Evolutionary conservation across 345 rosid species (phyloP), one percentile per base, ranked within the genome.

Genomic region (Isatis tinctoria): DNA sequence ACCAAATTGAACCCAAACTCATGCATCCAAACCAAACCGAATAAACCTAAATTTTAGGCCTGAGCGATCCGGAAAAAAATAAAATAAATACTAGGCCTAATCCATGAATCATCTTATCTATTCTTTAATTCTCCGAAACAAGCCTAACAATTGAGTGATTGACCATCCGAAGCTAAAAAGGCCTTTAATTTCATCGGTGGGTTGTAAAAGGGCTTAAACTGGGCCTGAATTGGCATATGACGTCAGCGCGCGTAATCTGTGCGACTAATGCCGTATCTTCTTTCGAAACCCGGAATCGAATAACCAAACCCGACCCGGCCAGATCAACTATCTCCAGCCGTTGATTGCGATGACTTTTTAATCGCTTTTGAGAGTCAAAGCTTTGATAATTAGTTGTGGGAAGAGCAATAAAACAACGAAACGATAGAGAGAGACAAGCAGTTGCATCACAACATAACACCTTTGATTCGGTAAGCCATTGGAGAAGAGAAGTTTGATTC

Each of bases 391-490:
- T 24, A 45, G 63, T 22, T 32, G 51, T 13, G 28, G 10, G 35
- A n/a, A 14, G 20, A 62, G 40, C 4, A 40, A n/a, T n/a, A n/a
- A n/a, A 26, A 12, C 10, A 35, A 62, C 37, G 40, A 56, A 51
- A 54, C 36, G 65, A 62, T 45, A 73, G 67, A 53, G 74, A n/a
- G n/a, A 63, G 52, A 68, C 18, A 76, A 72, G 65, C 69, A n/a
- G 58, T 56, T 65, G 78, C 74, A 85, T 82, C 83, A 60, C 4
- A 64, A 39, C 41, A 69, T 51, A 69, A 57, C 37, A 72, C 61
- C 43, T 20, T 72, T 81, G 86, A 84, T 91, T 85, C 80, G 44
- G 80, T 64, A 68, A 43, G 81, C 89, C 91, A 79, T 81, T 81
- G 86, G 60, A 80, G 76, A 75, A 65, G 39, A 36, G 18, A 39